These are phyloP conservation scores for Dioszegia crocea DNA, from an alignment of 768 basidiomycete species.

Conservation along the genomic window DNA sequence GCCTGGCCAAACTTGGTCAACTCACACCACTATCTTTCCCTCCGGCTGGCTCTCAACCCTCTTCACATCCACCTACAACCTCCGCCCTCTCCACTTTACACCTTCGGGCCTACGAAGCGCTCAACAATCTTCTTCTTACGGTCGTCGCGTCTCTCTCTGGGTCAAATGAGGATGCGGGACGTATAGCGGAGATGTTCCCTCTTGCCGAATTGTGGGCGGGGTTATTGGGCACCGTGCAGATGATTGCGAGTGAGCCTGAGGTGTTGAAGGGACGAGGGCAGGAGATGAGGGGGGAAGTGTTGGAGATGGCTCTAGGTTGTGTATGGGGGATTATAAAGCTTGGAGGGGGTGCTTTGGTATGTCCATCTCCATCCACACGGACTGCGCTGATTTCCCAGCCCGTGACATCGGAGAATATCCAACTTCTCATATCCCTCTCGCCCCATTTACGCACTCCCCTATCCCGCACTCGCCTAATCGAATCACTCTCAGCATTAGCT, in stretches of 20 bases:
- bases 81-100: constrained; percentile 79
- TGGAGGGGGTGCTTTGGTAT: constrained; percentile 66
- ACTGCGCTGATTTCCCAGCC: constrained; percentile 16
- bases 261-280: constrained; percentile 44
- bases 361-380: constrained; percentile 11
- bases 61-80: constrained; percentile 81
- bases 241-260: constrained; percentile 34
- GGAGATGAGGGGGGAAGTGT: constrained; percentile 72
- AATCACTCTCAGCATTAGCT: constrained; percentile 79
- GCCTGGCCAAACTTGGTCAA: constrained; percentile 59
- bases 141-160: constrained; percentile 54
- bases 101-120: constrained; percentile 76
- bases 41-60: constrained; percentile 60
- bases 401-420: constrained; percentile 61
- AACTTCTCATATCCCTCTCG: constrained; percentile 61
- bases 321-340: constrained; percentile 81
- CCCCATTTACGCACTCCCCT: constrained; percentile 57
- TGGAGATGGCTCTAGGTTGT: constrained; percentile 59
- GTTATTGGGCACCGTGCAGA: constrained; percentile 42
- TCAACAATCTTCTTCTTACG: constrained; percentile 83
- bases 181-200: constrained; percentile 56
- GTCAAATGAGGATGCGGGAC: constrained; percentile 48
- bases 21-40: constrained; percentile 80
- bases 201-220: constrained; percentile 55
- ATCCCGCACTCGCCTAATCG: constrained; percentile 72